phyloP scores from a whole-genome alignment of 148 eudicot species.

The Cornus suecica region DNA sequence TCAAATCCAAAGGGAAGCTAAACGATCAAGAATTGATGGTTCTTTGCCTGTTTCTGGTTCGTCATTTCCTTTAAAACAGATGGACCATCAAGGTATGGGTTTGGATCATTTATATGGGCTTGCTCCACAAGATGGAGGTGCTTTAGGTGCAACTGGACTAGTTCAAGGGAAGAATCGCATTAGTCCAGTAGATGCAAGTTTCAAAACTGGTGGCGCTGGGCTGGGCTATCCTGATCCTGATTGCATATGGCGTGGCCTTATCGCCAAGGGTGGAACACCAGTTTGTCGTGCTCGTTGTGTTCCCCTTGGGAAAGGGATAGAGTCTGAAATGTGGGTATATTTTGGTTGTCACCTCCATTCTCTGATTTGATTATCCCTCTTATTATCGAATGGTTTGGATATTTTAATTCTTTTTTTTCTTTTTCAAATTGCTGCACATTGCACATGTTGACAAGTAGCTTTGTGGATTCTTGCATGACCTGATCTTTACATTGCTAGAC shows the following conservation, averaged over 20 bases:
- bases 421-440: neutral
- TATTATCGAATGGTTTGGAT: neutral
- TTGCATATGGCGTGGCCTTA: conserved; percentile 86
- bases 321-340: conserved; percentile 65
- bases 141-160: conserved; percentile 19
- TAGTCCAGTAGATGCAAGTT: conserved; percentile 22
- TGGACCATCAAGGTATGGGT: conserved; percentile 23
- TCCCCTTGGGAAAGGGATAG: conserved; percentile 66
- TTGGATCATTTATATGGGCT: conserved; percentile 35
- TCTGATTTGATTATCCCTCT: neutral
- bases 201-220: conserved; percentile 27
- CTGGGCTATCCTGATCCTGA: conserved; percentile 41
- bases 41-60: conserved; percentile 27
- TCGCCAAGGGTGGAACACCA: conserved; percentile 84
- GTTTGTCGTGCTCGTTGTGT: conserved; percentile 94
- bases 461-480: neutral
- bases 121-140: conserved; percentile 35
- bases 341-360: neutral
- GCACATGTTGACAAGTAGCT: neutral
- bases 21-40: conserved; percentile 65
- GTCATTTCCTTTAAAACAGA: conserved; percentile 24
- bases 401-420: too few species aligned
- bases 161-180: conserved; percentile 24
- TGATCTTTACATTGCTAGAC: neutral
- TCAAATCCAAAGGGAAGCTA: conserved; percentile 66